These are phyloP conservation scores for Wallacemonas sp. DNA, from an alignment of 208 protist genomes.

Conservation along the genomic window DNA sequence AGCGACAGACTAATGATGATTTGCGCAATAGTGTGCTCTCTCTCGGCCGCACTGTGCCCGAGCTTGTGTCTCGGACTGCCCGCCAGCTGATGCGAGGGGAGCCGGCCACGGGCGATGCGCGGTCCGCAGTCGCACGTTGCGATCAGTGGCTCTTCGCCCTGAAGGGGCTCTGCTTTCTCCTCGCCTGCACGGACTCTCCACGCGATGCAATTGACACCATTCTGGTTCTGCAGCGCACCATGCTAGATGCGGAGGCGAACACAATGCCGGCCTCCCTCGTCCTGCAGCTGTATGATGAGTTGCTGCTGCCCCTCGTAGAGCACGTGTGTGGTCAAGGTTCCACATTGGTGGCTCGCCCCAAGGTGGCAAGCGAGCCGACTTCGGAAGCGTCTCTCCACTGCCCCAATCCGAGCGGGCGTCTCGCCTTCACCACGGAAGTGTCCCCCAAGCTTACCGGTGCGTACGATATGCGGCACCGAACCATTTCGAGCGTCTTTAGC, in stretches of 20 bases:
- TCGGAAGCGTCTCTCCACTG: too few relatives aligned
- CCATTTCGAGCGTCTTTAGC: conserved; percentile 19
- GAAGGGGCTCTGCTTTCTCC: conserved; percentile 42
- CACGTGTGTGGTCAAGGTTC: conserved; percentile 42
- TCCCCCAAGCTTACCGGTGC: background rate
- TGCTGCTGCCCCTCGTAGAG: conserved; percentile 78
- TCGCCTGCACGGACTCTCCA: conserved; percentile 33
- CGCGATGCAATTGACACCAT: conserved; percentile 49
- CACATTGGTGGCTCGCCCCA: background rate
- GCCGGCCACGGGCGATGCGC: too few relatives aligned
- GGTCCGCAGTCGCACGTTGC: too few relatives aligned
- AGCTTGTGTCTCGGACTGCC: too few relatives aligned
- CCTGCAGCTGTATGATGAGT: conserved; percentile 59
- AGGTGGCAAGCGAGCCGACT: background rate
- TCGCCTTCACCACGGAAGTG: too few relatives aligned
- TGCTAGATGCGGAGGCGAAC: conserved; percentile 51
- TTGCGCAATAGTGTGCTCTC: too few relatives aligned
- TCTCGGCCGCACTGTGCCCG: too few relatives aligned
- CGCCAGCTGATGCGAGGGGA: too few relatives aligned
- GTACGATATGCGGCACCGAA: conserved; percentile 2
- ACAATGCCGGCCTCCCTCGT: conserved; percentile 31
- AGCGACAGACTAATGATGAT: too few relatives aligned
- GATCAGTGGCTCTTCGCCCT: conserved; percentile 53
- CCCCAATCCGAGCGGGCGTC: too few relatives aligned
- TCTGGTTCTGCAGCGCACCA: conserved; percentile 57